Percentiles rank a stretch among this genome's conserved stretches.
Evolutionary conservation across 768 basidiomycete genomes (phyloP).

Genomic region (Amanita inopinata): DNA sequence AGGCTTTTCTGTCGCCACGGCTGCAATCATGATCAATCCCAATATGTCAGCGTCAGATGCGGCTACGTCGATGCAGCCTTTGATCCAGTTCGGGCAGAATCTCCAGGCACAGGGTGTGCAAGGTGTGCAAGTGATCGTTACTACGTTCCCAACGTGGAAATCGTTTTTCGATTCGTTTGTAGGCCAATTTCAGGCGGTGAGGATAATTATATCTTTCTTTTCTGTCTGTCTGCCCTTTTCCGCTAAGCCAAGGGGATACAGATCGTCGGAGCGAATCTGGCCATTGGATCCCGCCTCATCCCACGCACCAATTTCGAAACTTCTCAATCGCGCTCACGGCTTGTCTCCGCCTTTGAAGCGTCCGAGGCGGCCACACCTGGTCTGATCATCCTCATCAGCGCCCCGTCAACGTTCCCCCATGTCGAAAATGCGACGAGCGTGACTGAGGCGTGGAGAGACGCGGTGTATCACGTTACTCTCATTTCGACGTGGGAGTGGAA

Average conservation of each 20-base stretch:
- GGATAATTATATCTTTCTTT: slow-evolving; percentile 9
- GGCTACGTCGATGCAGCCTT: slow-evolving; percentile 28
- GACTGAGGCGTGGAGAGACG: slow-evolving; percentile 33
- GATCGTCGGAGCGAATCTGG: slow-evolving; percentile 30
- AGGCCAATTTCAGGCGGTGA: slow-evolving; percentile 27
- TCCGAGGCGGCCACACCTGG: slow-evolving; percentile 27
- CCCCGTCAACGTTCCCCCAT: slow-evolving; percentile 26
- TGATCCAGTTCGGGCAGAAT: slow-evolving; percentile 26
- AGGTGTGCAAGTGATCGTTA: slow-evolving; percentile 21
- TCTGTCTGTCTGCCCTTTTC: not conserved
- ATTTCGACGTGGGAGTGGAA: slow-evolving; percentile 37
- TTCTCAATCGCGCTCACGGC: slow-evolving; percentile 16
- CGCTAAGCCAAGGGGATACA: slow-evolving; percentile 13
- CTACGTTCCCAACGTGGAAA: slow-evolving; percentile 32
- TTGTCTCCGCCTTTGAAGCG: slow-evolving; percentile 27
- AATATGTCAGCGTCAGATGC: slow-evolving; percentile 27
- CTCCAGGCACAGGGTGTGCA: slow-evolving; percentile 16
- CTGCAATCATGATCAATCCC: slow-evolving; percentile 37
- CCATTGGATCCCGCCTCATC: slow-evolving; percentile 36
- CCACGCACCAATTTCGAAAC: slow-evolving; percentile 29
- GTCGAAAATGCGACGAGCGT: slow-evolving; percentile 29
- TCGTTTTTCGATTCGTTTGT: slow-evolving; percentile 31
- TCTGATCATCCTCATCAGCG: slow-evolving; percentile 31
- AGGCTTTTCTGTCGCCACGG: slow-evolving; percentile 27
- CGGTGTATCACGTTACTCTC: slow-evolving; percentile 36